Base-by-base conservation (phyloP, 2,329 filamentous ascomycete genomes). In the Penicillium verrucosum region DNA sequence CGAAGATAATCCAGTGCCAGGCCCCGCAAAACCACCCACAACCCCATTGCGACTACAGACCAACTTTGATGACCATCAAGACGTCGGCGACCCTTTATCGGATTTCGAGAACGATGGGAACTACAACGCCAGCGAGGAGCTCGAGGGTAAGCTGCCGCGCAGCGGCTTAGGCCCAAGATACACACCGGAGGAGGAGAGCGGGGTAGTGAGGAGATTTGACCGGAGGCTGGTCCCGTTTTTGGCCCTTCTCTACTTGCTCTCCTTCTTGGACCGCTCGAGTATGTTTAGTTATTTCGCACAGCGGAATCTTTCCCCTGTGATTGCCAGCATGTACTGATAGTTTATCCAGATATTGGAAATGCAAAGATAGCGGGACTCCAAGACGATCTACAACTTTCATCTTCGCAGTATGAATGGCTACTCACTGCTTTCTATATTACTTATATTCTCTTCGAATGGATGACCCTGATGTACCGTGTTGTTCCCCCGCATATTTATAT, bases 181-280 rank as follows among this genome's bases (percentile, higher is more conserved):
- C 49, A 76, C 76, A 5, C 51, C 78, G 2, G 87, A 92, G 52
- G 92, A 97, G 72, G 92, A 95, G 69, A 76, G 72, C 23, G 78
- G 80, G 4, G 86, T 95, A 9, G 80, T 92, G 54, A 81, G 80
- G 68, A 92, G 89, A 75, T 85, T 96, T 64, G 92, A 96, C 71
- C 80, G 84, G 54, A 84, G 82, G 61, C 81, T 97, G 51, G 90
- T 96, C 6, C 72, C 89, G 1, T 95, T 96, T 70, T 82, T 96
- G 61, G 89, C 90, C 11, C 71, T 93, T 57, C 80, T 96, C 12
- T 97, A 94, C 70, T 83, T 95, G 80, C 78, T 96, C 60, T 89
- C 87, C 60, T 96, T 96, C 70, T 75, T 96, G 62, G 92, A 96
- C 73, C 82, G 92, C 63, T 92, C 89, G 18, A 96, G 90, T 92